These are phyloP conservation scores for Adansonia grandidieri DNA, from an alignment of 441 rosid species.

Conservation along the genomic window DNA sequence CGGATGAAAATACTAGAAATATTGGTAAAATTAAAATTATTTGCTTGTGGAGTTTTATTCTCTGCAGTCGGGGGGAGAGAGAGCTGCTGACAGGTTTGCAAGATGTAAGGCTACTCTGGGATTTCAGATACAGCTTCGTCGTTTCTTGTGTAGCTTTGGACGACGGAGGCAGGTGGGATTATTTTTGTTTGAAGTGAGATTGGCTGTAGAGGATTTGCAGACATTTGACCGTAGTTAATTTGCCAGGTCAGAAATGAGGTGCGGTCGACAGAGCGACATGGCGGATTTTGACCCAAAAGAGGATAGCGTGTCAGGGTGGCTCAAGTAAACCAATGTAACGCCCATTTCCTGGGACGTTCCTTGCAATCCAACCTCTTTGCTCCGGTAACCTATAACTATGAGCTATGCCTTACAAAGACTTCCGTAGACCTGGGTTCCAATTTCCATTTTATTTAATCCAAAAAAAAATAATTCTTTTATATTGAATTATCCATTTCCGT, in stretches of 20 bases:
- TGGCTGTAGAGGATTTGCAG: slow-evolving; percentile 13
- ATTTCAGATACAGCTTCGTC: neutral
- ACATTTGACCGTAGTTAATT: neutral
- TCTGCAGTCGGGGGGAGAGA: neutral
- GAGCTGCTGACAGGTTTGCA: neutral
- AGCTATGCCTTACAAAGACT: neutral
- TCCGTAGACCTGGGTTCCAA: neutral
- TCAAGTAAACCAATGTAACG: slow-evolving; percentile 33
- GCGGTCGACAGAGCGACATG: slow-evolving; percentile 37
- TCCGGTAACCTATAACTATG: neutral
- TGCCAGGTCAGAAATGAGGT: slow-evolving; percentile 39
- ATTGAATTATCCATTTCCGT: too few relatives aligned
- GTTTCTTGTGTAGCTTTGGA: neutral
- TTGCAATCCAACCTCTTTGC: neutral
- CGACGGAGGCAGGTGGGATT: neutral
- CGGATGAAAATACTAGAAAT: neutral
- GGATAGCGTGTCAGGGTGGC: slow-evolving; percentile 29
- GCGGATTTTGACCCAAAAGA: slow-evolving; percentile 29
- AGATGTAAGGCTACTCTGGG: neutral
- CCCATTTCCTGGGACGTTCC: slow-evolving; percentile 15
- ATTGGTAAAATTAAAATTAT: neutral
- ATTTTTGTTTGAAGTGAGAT: neutral
- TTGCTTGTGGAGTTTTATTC: neutral
- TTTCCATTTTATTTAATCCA: neutral
- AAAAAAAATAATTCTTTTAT: neutral